A percentile compares a stretch with the other conserved stretches of the same genome.
Evolutionary conservation across 768 basidiomycete species (phyloP).

Genomic region (Pleurotus pulmonarius): DNA sequence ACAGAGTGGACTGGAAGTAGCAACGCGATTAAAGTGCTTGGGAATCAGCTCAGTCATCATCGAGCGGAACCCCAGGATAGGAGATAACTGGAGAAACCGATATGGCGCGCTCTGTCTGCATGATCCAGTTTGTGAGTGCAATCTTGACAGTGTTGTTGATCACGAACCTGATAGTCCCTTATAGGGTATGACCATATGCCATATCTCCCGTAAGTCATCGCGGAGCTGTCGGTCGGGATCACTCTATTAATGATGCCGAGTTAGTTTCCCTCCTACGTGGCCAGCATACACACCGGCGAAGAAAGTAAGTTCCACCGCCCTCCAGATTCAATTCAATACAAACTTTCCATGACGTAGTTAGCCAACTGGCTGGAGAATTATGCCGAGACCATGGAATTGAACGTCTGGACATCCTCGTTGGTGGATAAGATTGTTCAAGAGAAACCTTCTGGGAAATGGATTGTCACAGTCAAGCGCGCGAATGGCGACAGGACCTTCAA

Average conservation of each 20-base stretch:
- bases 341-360: slow-evolving; percentile 27
- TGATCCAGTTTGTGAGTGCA: slow-evolving; percentile 42
- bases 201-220: slow-evolving; percentile 41
- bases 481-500: slow-evolving; percentile 31
- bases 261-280: slow-evolving; percentile 54
- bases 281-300: slow-evolving; percentile 51
- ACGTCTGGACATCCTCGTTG: slow-evolving; percentile 45
- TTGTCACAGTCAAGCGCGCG: slow-evolving; percentile 29
- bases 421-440: slow-evolving; percentile 28
- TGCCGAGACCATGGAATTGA: slow-evolving; percentile 44
- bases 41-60: slow-evolving; percentile 53
- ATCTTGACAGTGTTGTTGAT: not conserved
- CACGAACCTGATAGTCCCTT: slow-evolving; percentile 11
- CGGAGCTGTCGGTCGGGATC: slow-evolving; percentile 8
- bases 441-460: slow-evolving; percentile 31
- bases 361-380: slow-evolving; percentile 61
- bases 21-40: slow-evolving; percentile 62
- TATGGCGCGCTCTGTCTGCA: slow-evolving; percentile 59
- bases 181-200: slow-evolving; percentile 35
- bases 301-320: slow-evolving; percentile 24
- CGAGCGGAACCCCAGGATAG: slow-evolving; percentile 51
- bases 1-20: slow-evolving; percentile 62
- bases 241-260: not conserved
- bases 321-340: no score
- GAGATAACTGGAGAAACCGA: slow-evolving; percentile 61